Evolutionary conservation across 331 rosid genomes (phyloP).

Genomic region (Saraca asoca): DNA sequence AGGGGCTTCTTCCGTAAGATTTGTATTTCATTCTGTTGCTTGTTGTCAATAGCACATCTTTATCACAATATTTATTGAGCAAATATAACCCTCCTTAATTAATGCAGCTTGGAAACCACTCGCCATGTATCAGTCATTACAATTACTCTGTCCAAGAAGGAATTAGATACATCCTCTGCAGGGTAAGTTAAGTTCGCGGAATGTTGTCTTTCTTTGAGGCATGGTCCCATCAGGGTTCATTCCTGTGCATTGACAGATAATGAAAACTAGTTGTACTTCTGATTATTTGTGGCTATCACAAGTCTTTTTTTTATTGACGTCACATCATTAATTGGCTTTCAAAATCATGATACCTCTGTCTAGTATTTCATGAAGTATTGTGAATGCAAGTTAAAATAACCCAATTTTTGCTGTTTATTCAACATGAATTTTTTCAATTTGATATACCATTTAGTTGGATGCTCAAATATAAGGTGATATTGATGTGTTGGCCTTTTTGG

Average conservation of each 20-base stretch:
- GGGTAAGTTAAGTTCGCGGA: constrained; percentile 13
- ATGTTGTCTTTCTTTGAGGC: too few species aligned
- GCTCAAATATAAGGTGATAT: too few species aligned
- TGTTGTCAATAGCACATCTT: too few species aligned
- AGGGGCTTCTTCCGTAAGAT: constrained; percentile 41
- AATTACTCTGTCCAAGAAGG: constrained; percentile 35
- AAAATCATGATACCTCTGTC: not conserved
- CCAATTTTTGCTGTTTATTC: not conserved
- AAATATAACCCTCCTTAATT: not conserved
- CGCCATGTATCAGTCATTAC: constrained; percentile 38
- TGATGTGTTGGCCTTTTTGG: not conserved
- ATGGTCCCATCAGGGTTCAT: too few species aligned
- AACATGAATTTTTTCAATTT: too few species aligned
- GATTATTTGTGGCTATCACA: not conserved
- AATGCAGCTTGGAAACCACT: constrained; percentile 40
- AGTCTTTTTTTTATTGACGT: not conserved
- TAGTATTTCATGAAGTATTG: too few species aligned
- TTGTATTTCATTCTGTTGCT: not conserved
- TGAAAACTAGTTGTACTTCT: not conserved
- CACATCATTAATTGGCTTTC: too few species aligned
- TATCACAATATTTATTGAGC: not conserved
- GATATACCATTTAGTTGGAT: not conserved
- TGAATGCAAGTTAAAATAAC: not conserved
- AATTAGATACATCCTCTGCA: constrained; percentile 28
- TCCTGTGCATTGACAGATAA: not conserved